A percentile compares a stretch with the other conserved stretches of the same genome.
Evolutionary conservation across 2,329 filamentous ascomycete genomes (phyloP).

Genomic region (Paecilomyces dactylethromorphus): DNA sequence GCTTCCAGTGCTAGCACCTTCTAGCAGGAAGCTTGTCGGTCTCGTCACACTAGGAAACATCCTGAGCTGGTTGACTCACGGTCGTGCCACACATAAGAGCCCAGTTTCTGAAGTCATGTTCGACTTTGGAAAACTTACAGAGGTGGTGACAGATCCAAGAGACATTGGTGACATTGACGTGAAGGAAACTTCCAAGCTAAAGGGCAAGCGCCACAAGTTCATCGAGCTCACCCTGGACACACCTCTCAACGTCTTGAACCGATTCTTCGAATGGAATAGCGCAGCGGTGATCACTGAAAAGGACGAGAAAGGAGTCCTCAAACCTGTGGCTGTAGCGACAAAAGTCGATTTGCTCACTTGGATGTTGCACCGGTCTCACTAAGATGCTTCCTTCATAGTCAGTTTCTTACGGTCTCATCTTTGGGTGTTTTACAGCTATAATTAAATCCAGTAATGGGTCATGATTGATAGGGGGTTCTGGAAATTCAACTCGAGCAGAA

Average conservation of each 20-base stretch:
- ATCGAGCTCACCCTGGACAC: conserved; percentile 93
- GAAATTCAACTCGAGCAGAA: background rate
- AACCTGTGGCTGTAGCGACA: conserved; percentile 84
- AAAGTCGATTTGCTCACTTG: conserved; percentile 94
- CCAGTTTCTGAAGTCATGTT: conserved; percentile 92
- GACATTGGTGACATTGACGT: conserved; percentile 44
- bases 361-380: conserved; percentile 53
- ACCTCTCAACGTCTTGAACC: conserved; percentile 71
- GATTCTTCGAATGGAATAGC: conserved; percentile 97
- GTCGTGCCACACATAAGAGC: conserved; percentile 66
- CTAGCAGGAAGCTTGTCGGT: conserved; percentile 70
- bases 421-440: background rate
- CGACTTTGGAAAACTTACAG: conserved; percentile 78
- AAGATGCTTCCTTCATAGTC: background rate
- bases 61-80: conserved; percentile 79
- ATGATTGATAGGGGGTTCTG: background rate
- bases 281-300: conserved; percentile 89
- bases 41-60: conserved; percentile 93
- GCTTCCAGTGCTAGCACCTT: conserved; percentile 74
- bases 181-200: conserved; percentile 24
- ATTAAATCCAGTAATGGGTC: background rate
- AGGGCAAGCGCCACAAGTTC: conserved; percentile 60
- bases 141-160: conserved; percentile 83
- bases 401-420: background rate
- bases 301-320: conserved; percentile 53